phyloP scores from a whole-genome alignment of 495 filamentous ascomycete genomes.

The Barbatosphaeria neglecta region DNA sequence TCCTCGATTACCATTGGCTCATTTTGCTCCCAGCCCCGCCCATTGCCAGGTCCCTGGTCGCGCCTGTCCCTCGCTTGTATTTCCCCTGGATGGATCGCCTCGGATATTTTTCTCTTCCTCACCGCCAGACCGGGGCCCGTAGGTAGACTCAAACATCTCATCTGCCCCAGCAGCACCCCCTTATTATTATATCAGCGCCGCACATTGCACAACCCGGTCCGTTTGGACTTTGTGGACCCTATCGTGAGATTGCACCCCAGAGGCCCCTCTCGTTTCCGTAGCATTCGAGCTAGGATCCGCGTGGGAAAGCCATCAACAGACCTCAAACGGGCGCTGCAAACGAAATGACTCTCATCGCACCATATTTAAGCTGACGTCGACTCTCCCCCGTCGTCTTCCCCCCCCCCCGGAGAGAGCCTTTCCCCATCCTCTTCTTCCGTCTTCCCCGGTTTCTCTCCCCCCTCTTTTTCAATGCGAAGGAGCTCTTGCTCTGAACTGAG shows the following conservation, averaged over 20 bases:
- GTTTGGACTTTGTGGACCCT: constrained; percentile 1
- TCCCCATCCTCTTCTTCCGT: background rate
- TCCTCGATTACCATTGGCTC: no score
- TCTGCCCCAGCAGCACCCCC: background rate
- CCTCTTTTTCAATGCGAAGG: background rate
- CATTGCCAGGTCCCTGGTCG: background rate
- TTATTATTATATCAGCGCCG: background rate
- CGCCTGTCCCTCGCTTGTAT: no score
- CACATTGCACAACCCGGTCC: background rate
- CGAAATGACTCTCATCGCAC: constrained; percentile 11
- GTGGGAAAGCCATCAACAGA: constrained; percentile 2
- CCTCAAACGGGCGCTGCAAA: constrained; percentile 2
- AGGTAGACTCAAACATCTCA: no score
- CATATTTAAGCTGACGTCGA: background rate
- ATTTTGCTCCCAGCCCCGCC: background rate
- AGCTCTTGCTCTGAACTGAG: no score
- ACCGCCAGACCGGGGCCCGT: background rate
- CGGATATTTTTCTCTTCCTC: background rate
- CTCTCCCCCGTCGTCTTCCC: background rate
- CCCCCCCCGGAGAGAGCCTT: background rate
- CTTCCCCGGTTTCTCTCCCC: background rate
- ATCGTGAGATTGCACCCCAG: constrained; percentile 8
- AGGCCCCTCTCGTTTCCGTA: constrained; percentile 10
- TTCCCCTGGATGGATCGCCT: no score
- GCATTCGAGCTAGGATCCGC: constrained; percentile 5